Evolutionary conservation across 108 stramenopile species (phyloP), one percentile per base, ranked within the genome.

Genomic region (Bacterosira constricta): DNA sequence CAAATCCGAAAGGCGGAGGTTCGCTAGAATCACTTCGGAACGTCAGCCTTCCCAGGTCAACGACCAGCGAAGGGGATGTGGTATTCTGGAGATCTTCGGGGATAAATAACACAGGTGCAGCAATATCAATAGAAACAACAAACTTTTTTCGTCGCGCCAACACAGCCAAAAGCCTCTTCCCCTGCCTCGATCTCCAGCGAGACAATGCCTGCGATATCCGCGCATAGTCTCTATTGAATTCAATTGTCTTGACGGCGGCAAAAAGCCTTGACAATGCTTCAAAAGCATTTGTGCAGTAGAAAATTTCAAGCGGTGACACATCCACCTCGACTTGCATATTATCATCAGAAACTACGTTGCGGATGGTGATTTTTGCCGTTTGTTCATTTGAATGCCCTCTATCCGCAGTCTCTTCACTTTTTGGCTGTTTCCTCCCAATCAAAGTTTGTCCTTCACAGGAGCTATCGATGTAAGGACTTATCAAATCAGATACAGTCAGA

Each of bases 171-270:
- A 90, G 64, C 9, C 80, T 70, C 38, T 72, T 50, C 39, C 76
- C 69, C 66, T 90, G 87, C 29, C 59, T 42, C 34, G 66, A 34
- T 62, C 69, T 73, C 90, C 90, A 90, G 18, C 56, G 45, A 18
- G 77, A 57, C 0, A 86, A 67, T 1, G 68, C 71, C 27, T 58
- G 42, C 12, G 75, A 68, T 63, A 88, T 63, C 49, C 82, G 63
- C 20, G 88, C 84, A 68, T 86, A 88, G 51, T 90, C 90, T 44
- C 82, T 74, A 20, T 74, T 63, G 41, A 90, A 69, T 32, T 90
- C 90, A 15, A 67, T 69, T 13, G 85, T 81, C 44, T 83, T 86
- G n/a, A 83, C 77, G 2, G 86, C 69, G 35, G 72, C 72, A 26
- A 90, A 75, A 13, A 90, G 79, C 61, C 82, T 60, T 6, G 66